phyloP scores from a whole-genome alignment of 1,284 basidiomycete genomes.

The Ceratobasidium sp. region DNA sequence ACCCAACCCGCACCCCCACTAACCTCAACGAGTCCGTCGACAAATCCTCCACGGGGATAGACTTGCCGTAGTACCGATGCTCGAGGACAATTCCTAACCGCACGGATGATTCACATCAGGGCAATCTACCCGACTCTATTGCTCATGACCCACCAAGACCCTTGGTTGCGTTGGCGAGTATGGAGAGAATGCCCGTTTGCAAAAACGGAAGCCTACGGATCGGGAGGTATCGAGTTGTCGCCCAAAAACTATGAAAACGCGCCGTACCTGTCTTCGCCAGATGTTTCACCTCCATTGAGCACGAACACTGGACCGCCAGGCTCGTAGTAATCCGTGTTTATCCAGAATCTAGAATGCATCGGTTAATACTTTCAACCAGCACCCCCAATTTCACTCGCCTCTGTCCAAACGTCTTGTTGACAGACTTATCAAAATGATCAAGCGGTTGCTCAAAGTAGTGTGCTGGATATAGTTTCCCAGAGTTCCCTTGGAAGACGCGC shows the following conservation, averaged over 20 bases:
- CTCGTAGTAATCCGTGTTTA: conserved; percentile 85
- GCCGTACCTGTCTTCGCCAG: conserved; percentile 74
- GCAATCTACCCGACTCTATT: conserved; percentile 69
- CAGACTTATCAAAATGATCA: conserved; percentile 74
- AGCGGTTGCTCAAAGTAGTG: conserved; percentile 85
- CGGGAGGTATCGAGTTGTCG: conserved; percentile 57
- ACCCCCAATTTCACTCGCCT: conserved; percentile 55
- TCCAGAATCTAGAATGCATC: conserved; percentile 72
- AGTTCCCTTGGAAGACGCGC: conserved; percentile 4
- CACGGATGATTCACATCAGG: conserved; percentile 51
- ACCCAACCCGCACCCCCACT: conserved; percentile 29
- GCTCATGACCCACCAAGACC: conserved; percentile 65
- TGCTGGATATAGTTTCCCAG: conserved; percentile 52
- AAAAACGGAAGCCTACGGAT: conserved; percentile 56
- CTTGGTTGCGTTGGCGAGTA: conserved; percentile 79
- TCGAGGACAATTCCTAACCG: conserved; percentile 83
- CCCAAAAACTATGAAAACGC: background rate
- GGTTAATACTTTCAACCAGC: background rate
- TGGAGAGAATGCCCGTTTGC: conserved; percentile 53
- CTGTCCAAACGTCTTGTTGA: conserved; percentile 71
- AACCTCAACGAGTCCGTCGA: conserved; percentile 83
- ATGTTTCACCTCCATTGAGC: conserved; percentile 88
- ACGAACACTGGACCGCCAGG: conserved; percentile 82
- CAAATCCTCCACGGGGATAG: conserved; percentile 79
- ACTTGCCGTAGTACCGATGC: conserved; percentile 84